Base-by-base conservation (phyloP, 192 early-diverging fungal genomes). In the Coemansia sp. region DNA sequence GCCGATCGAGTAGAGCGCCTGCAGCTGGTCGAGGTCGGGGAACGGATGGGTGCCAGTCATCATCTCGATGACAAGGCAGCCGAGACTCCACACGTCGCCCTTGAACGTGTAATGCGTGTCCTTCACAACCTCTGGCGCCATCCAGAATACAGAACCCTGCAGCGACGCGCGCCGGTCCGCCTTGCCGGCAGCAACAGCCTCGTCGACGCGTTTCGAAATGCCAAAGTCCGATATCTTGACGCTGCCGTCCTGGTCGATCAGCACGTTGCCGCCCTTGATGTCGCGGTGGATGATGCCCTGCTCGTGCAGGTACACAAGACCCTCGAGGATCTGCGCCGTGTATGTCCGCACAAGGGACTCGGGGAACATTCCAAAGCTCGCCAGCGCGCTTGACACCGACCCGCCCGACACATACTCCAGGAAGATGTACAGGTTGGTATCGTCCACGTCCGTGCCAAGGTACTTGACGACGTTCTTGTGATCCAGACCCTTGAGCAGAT, bases 191-290 rank as follows among this genome's bases (percentile, higher is more conserved):
- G 83, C 69, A 34, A 88, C 84, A 43, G 80, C 83, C 55, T 92
- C 89, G 71, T 93, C 92, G 2, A 93, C 90, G 60, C 91, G 96
- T 87, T 99, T 99, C 12, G 96, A 98, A 56, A 98, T 98, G 9
- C 98, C 98, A 87, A 99, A 99, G 76, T 99, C 98, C 1, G 96
- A 93, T 45, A 99, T 99, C 84, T 99, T 99, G 51, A 93, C 94
- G 34, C 90, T 87, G 4, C 95, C 96, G 55, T 95, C 89, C 65
- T 91, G 91, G 78, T 96, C 95, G 15, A 99, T 91, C 48, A 93
- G 64, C 68, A 92, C 89, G 66, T 97, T 98, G 62, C 93, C 95
- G n/a, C 94, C 94, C 77, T 98, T 98, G 67, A 98, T 98, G 64
- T 99, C 96, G 11, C 98, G 85, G 76, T 99, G 98, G 72, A 99